Evolutionary conservation across 176 grass and related monocot species (phyloP).

Genomic region (Oryza coarctata): DNA sequence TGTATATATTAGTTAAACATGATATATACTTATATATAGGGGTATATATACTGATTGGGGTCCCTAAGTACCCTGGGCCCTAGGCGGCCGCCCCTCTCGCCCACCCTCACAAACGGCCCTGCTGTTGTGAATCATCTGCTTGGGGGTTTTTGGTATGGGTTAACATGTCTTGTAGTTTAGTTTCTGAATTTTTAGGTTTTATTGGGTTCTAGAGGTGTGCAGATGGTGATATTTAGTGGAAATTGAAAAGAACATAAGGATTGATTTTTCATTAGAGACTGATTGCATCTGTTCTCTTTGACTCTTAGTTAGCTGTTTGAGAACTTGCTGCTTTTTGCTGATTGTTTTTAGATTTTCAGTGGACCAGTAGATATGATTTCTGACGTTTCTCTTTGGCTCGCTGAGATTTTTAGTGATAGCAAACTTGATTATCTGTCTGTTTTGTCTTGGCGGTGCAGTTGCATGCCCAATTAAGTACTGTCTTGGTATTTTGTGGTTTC

Average conservation of each 20-base stretch:
- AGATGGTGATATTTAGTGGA: neutral
- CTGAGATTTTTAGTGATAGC: neutral
- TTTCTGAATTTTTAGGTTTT: constrained; percentile 25
- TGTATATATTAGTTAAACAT: too few relatives aligned
- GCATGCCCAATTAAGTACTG: neutral
- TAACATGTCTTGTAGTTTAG: neutral
- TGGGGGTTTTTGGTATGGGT: neutral
- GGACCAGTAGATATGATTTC: neutral
- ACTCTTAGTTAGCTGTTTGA: neutral
- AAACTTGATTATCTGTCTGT: neutral
- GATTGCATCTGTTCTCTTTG: neutral
- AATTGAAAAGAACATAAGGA: neutral
- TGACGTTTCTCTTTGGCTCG: too few relatives aligned
- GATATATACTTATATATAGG: too few relatives aligned
- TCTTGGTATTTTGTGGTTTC: neutral
- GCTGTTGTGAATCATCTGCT: too few relatives aligned
- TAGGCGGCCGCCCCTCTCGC: too few relatives aligned
- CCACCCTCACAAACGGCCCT: too few relatives aligned
- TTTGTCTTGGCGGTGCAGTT: neutral
- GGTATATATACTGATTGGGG: too few relatives aligned
- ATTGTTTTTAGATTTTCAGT: neutral
- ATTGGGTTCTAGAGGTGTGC: neutral
- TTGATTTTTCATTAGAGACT: neutral
- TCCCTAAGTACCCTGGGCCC: too few relatives aligned
- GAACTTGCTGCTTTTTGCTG: neutral